A percentile compares a stretch with the other conserved stretches of the same genome.
phyloP scores from a whole-genome alignment of 148 eudicot genomes.

The Silene latifolia region DNA sequence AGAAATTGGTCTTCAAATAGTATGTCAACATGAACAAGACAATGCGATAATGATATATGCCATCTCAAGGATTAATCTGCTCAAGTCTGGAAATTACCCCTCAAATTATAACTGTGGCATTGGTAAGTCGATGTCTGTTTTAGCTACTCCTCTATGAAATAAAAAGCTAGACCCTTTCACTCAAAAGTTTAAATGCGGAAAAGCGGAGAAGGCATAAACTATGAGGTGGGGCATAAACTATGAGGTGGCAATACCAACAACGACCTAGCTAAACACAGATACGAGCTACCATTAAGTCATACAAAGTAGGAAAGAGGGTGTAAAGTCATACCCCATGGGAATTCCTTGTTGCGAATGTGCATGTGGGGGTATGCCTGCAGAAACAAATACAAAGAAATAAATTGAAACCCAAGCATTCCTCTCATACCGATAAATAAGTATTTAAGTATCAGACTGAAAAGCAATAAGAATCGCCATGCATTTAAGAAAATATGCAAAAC shows the following conservation, averaged over 20 bases:
- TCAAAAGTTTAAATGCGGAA: not conserved
- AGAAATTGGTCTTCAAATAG: no score
- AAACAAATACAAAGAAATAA: constrained; percentile 2
- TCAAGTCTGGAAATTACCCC: not conserved
- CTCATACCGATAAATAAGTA: not conserved
- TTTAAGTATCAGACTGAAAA: not conserved
- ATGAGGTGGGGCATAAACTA: not conserved
- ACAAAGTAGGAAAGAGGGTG: not conserved
- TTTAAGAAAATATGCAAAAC: not conserved
- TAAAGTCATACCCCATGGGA: constrained; percentile 80
- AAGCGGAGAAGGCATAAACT: not conserved
- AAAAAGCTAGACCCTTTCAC: not conserved
- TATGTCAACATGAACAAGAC: no score
- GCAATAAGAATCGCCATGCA: not conserved
- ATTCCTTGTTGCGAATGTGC: constrained; percentile 96
- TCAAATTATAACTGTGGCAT: not conserved
- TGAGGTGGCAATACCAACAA: not conserved
- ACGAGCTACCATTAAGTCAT: not conserved
- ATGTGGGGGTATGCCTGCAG: constrained; percentile 73
- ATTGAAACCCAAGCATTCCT: not conserved
- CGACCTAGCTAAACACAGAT: not conserved
- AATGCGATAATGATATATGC: no score
- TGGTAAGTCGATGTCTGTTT: not conserved
- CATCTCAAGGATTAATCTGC: not conserved
- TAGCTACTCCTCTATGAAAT: not conserved